Evolutionary conservation across 306 rosid genomes (phyloP), one percentile per base, ranked within the genome.

Genomic region (Ziziphus jujuba): DNA sequence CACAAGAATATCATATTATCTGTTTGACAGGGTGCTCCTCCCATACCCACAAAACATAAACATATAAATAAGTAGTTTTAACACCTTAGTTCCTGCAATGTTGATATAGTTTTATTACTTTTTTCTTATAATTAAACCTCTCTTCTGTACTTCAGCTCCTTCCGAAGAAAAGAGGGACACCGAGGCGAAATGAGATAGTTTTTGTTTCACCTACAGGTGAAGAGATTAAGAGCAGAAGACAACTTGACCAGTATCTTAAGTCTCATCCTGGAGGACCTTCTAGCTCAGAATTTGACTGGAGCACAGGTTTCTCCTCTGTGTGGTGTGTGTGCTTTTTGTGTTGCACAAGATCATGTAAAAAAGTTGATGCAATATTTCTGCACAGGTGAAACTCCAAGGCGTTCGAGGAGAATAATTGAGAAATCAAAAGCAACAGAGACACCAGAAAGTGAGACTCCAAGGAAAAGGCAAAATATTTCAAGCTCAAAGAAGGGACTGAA

Each of bases 231-330:
- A 61, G 55, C 51, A 61, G 53, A 65, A 61, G 38, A 63, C 75
- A 71, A 35, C 61, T 71, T 13, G 75, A 71, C 20, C 62, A 43
- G 55, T 71, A 71, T 62, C 68, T 61, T 28, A 71, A 71, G 24
- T 71, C 75, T 61, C 75, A 71, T 45, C 75, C 75, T 25, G 75
- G 75, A 62, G 61, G 69, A 24, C 63, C 36, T n/a, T 13, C 69
- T 23, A 71, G 11, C n/a, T 71, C 75, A 11, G 75, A 71, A 43
- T 71, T 71, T 43, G 69, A 61, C 47, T 71, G 75, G 75, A 61
- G 55, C 62, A 62, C 63, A 71, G 75, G 75, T 52, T 68, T 34
- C 33, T 68, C 38, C 20, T 8, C 34, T 60, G 20, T 50, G 36
- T 24, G 17, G 17, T 11, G 9, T 7, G 47, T 8, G 47, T 16